Evolutionary conservation across 225 moss, liverwort and hornwort species (phyloP).

Genomic region (Asterella californica): DNA sequence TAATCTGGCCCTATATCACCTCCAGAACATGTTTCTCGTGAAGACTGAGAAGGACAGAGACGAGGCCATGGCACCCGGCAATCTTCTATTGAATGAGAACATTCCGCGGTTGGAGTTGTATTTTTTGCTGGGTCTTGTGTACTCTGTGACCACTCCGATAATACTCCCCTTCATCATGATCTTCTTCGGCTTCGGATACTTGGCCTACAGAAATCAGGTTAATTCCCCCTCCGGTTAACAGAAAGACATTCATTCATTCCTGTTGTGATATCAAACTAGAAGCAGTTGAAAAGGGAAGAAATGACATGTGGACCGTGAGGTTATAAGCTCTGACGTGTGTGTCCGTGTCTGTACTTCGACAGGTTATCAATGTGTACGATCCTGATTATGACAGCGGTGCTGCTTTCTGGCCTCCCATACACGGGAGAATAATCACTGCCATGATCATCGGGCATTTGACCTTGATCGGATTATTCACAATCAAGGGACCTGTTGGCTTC

Average conservation of each 20-base stretch:
- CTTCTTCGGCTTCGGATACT: slow-evolving; percentile 59
- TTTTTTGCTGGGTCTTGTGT: slow-evolving; percentile 77
- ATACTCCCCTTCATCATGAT: slow-evolving; percentile 69
- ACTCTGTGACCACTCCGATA: slow-evolving; percentile 67
- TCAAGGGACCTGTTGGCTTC: slow-evolving; percentile 75
- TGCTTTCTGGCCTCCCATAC: slow-evolving; percentile 79
- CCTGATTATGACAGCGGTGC: slow-evolving; percentile 77
- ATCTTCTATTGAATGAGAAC: slow-evolving; percentile 40
- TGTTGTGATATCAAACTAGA: too few relatives aligned
- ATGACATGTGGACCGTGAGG: not conserved
- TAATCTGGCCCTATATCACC: slow-evolving; percentile 45
- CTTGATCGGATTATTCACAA: slow-evolving; percentile 72
- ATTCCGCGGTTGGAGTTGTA: slow-evolving; percentile 70
- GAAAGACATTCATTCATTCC: too few relatives aligned
- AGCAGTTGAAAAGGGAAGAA: too few relatives aligned
- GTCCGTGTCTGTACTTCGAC: not conserved
- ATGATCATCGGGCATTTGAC: slow-evolving; percentile 71
- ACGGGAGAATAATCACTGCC: slow-evolving; percentile 52
- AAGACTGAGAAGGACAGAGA: slow-evolving; percentile 46
- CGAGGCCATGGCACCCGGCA: slow-evolving; percentile 58
- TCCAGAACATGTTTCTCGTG: slow-evolving; percentile 56
- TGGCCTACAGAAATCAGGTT: slow-evolving; percentile 82
- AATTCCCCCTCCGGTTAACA: not conserved
- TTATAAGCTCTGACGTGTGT: not conserved
- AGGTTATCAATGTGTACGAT: slow-evolving; percentile 88